Conservation (phyloP, 1,139 yeast species). For the Taphrina deformans region DNA sequence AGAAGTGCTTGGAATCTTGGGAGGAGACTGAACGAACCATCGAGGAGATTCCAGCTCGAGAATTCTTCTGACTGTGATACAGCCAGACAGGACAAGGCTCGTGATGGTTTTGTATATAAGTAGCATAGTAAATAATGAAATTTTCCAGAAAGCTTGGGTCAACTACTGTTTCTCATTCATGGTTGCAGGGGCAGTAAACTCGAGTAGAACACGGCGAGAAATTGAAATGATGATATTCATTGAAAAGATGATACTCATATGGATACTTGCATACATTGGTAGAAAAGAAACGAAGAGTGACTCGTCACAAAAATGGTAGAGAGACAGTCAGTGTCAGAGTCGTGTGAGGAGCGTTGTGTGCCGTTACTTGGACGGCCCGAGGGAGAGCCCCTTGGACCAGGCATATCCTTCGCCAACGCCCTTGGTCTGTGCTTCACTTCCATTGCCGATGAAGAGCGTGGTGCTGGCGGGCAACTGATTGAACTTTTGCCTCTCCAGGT, state of each 20-base stretch:
- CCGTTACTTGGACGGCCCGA: background rate
- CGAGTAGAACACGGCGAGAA: background rate
- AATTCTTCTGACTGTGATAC: constrained; percentile 34
- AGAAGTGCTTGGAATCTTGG: constrained; percentile 70
- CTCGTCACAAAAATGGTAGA: background rate
- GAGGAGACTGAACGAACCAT: constrained; percentile 56
- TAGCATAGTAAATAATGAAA: background rate
- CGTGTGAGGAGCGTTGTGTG: too few relatives aligned
- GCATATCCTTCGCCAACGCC: constrained; percentile 16
- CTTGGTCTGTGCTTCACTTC: background rate
- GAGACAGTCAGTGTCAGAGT: too few relatives aligned
- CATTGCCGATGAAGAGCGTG: constrained; percentile 15
- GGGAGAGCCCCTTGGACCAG: constrained; percentile 13
- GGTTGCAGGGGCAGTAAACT: too few relatives aligned
- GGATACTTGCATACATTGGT: background rate
- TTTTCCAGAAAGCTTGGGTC: too few relatives aligned
- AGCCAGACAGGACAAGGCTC: too few relatives aligned
- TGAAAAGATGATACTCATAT: too few relatives aligned
- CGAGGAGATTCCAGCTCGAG: constrained; percentile 35
- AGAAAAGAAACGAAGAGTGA: background rate
- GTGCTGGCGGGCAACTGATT: background rate
- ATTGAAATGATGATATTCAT: background rate
- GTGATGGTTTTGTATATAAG: background rate
- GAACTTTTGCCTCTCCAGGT: constrained; percentile 15
- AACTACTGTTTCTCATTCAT: too few relatives aligned